phyloP scores from a whole-genome alignment of 345 rosid genomes.

The Gossypium turneri region DNA sequence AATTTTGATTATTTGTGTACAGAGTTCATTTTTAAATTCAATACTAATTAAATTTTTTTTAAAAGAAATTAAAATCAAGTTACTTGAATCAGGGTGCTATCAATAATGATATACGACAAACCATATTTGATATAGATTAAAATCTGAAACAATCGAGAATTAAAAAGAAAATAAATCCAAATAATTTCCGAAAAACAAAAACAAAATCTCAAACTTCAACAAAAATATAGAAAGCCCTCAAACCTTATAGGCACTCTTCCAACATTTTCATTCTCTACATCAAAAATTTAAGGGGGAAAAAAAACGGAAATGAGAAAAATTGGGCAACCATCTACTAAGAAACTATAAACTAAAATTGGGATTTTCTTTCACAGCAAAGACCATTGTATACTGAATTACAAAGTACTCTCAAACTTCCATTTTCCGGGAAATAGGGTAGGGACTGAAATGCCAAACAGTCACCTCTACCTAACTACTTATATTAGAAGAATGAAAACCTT shows the following conservation, averaged over 20 bases:
- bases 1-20: too few species aligned
- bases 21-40: too few species aligned
- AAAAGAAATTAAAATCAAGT: too few species aligned
- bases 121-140: background rate
- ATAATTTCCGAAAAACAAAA: background rate
- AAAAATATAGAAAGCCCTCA: conserved; percentile 20
- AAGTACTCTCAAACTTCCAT: conserved; percentile 44
- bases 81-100: too few species aligned
- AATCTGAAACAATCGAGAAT: background rate
- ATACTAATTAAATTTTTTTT: too few species aligned
- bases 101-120: background rate
- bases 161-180: background rate
- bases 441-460: conserved; percentile 32
- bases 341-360: conserved; percentile 32
- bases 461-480: conserved; percentile 30
- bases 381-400: conserved; percentile 39
- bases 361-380: conserved; percentile 27
- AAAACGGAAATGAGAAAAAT: conserved; percentile 12
- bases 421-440: conserved; percentile 30
- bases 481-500: conserved; percentile 63
- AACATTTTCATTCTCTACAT: conserved; percentile 25
- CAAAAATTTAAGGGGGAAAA: background rate
- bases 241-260: conserved; percentile 27
- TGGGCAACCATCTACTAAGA: conserved; percentile 26
- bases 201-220: conserved; percentile 5